These are phyloP conservation scores for Astrocystis sublimbata DNA, from an alignment of 495 filamentous ascomycete species.

Conservation along the genomic window DNA sequence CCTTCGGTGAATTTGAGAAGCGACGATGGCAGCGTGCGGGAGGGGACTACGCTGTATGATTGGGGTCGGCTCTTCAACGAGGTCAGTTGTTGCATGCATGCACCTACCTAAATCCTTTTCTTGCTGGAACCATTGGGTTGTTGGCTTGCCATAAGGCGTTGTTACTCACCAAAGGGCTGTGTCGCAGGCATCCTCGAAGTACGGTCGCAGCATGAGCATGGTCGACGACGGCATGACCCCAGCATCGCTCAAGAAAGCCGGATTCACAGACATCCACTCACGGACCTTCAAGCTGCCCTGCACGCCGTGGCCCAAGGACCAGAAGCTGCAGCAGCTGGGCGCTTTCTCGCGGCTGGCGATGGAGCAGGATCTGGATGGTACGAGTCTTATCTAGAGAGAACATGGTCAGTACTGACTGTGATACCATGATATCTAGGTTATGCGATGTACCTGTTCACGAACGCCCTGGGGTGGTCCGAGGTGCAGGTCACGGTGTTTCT, in stretches of 20 bases:
- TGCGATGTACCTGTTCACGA: slow-evolving; percentile 28
- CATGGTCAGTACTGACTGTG: slow-evolving; percentile 1
- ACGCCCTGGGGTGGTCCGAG: slow-evolving; percentile 30
- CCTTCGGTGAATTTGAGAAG: slow-evolving; percentile 23
- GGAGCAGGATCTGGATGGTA: slow-evolving; percentile 33
- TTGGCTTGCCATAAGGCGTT: neutral
- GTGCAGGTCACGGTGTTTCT: slow-evolving; percentile 30
- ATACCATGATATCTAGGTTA: slow-evolving; percentile 22
- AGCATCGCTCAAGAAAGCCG: slow-evolving; percentile 41
- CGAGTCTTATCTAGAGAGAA: no score
- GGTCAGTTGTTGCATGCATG: slow-evolving; percentile 10
- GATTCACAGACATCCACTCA: slow-evolving; percentile 51
- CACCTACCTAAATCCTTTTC: neutral
- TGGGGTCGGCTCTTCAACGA: slow-evolving; percentile 25
- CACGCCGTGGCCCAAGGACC: slow-evolving; percentile 52
- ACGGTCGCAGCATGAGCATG: slow-evolving; percentile 22
- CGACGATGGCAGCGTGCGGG: slow-evolving; percentile 30
- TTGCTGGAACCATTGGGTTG: neutral
- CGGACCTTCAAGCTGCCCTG: slow-evolving; percentile 53
- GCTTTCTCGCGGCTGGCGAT: slow-evolving; percentile 24
- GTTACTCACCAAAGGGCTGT: neutral
- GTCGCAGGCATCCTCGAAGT: slow-evolving; percentile 8
- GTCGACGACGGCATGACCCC: slow-evolving; percentile 19
- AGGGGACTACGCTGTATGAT: slow-evolving; percentile 20
- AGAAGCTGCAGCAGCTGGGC: slow-evolving; percentile 53